Conservation (phyloP, 129 eudicot genomes). For the Flaveria linearis region DNA sequence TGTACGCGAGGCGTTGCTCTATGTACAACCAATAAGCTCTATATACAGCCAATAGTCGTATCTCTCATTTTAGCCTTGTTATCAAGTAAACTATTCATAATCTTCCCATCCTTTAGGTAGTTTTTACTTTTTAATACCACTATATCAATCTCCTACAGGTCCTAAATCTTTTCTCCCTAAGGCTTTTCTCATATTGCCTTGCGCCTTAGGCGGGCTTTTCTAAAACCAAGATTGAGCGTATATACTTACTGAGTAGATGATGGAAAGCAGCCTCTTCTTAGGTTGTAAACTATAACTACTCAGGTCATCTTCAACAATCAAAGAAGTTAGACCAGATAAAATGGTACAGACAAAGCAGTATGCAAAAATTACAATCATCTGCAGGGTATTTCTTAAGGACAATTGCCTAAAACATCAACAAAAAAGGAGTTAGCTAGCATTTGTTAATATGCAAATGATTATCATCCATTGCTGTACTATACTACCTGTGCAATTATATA, state of each 20-base stretch:
- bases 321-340: conserved; percentile 52
- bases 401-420: conserved; percentile 46
- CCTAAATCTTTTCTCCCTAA: no score
- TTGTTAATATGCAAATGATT: neutral
- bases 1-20: no score
- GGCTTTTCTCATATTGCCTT: no score
- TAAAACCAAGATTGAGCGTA: neutral
- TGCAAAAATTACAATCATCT: conserved; percentile 53
- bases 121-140: no score
- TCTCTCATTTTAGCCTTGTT: no score
- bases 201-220: no score
- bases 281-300: conserved; percentile 66
- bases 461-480: neutral
- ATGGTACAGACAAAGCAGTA: conserved; percentile 63
- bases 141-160: no score
- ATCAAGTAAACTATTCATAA: no score
- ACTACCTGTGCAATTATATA: conserved; percentile 63
- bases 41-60: neutral
- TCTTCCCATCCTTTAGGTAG: no score
- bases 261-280: conserved; percentile 52
- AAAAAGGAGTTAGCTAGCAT: conserved; percentile 12
- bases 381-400: conserved; percentile 63
- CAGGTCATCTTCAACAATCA: conserved; percentile 49
- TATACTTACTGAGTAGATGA: conserved; percentile 65
- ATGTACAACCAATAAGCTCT: no score